Evolutionary conservation across 2,329 filamentous ascomycete genomes (phyloP), one percentile per base, ranked within the genome.

Genomic region (Colletotrichum plurivorum): DNA sequence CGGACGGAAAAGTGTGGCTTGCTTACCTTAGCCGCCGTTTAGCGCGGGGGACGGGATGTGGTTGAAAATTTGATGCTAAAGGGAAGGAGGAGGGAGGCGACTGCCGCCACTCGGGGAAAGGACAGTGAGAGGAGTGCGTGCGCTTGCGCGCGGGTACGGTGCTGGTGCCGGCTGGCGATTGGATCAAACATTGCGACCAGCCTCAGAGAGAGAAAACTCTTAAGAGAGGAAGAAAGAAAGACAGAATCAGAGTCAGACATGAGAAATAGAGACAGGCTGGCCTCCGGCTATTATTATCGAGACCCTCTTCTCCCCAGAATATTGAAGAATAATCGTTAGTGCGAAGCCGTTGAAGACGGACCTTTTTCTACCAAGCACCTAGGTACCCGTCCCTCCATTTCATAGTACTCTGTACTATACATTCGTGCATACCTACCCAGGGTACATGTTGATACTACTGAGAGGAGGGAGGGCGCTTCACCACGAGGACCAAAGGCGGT

Each of bases 1-100:
- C 67, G 67, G 67, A 67, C 62, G 67, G 67, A 66, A 69, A 69
- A 69, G 55, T 69, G 63, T 67, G 62, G 67, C 67, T 69, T 69
- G 62, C 55, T 16, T 48, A 39, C 16, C 45, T 41, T 54, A 55
- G 65, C 31, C n/a, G 56, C 25, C 41, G 41, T 41, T 48, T 46
- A n/a, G 41, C 41, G 41, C 13, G 41, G 41, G 41, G 31, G 31
- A 36, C 31, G 8, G 31, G 31, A 36, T 3, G 31, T 36, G 8
- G 31, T 36, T 36, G 31, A 36, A 36, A 36, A 36, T 36, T 36
- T 36, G 31, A 36, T 10, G 31, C 31, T 36, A 36, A 36, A 9
- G 6, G 31, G 31, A 36, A 36, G 10, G 31, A 36, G 27, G 9
- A 3, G 10, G 31, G 31, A 36, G 31, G 31, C 10, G 22, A 25